Base-by-base conservation (phyloP, 2,329 filamentous ascomycete genomes). In the Penicillium olsonii region DNA sequence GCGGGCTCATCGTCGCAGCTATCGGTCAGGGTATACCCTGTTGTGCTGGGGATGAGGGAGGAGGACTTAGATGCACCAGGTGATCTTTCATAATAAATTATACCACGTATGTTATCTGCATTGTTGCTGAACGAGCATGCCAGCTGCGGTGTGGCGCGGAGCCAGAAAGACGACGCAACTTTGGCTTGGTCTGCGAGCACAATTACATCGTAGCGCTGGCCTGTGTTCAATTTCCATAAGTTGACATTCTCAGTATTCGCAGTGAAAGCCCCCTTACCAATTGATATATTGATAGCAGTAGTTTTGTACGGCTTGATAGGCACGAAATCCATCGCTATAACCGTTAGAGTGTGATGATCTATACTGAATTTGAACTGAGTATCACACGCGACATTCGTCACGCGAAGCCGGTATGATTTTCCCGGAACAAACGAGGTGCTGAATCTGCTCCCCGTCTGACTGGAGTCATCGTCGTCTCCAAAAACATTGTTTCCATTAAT, bases 261-360 rank as follows among this genome's bases (percentile, higher is more conserved):
- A 31, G 12, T n/a, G n/a, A n/a, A n/a, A n/a, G n/a, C n/a, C 4
- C 20, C 17, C 64, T 22, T 48, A 62, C 76, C 76, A 53, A 78
- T 76, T 8, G 67, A 71, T 37, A 81, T 60, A 20, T 70, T 68
- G 4, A 83, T 42, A 17, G 68, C 69, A 0, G 73, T 70, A 1
- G 81, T 77, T 0, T 67, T 67, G 52, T 79, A 86, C 0, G 83
- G 83, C 19, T 72, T 58, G 19, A 87, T 74, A 2, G 83, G 80
- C 0, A 85, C 79, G 3, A 85, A 67, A 52, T 85, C 84, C 14
- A 68, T 70, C 0, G 77, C 73, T 33, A 87, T 82, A 29, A 87
- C 81, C 0, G 72, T 78, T 56, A 87, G 62, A 1, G 62, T 75
- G 63, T 87, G 84, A 43, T 78, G 75, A 34, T 77, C 75, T 22